These are phyloP conservation scores for Ammopiptanthus mongolicus DNA, from an alignment of 306 rosid species.

Conservation along the genomic window DNA sequence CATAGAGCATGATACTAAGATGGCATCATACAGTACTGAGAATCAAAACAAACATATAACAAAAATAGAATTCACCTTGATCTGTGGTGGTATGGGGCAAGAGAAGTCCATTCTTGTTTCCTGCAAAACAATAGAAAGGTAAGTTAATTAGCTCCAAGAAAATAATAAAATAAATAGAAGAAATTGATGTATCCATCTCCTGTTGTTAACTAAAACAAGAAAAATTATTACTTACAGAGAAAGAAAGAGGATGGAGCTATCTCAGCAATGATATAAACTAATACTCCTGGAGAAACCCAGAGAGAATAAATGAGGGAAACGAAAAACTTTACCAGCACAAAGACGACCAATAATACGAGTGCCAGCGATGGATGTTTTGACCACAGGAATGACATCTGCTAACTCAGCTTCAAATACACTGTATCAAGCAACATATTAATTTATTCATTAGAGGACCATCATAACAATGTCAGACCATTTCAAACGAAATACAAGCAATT, in stretches of 20 bases:
- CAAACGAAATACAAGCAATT: background rate
- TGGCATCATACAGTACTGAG: background rate
- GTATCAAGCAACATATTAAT: conserved; percentile 12
- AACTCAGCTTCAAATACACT: conserved; percentile 82
- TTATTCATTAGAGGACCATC: background rate
- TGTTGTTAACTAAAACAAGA: background rate
- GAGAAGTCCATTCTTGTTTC: conserved; percentile 95
- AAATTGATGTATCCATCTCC: background rate
- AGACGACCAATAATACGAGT: conserved; percentile 91
- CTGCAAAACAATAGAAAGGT: conserved; percentile 32
- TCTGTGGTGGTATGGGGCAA: conserved; percentile 92
- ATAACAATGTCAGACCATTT: background rate
- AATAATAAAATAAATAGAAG: background rate
- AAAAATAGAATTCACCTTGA: conserved; percentile 51
- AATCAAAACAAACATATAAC: background rate
- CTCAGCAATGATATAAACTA: background rate
- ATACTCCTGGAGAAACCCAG: background rate
- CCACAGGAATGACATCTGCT: conserved; percentile 73
- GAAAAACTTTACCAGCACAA: conserved; percentile 64
- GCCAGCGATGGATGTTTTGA: conserved; percentile 80
- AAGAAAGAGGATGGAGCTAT: background rate
- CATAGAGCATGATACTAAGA: conserved; percentile 2
- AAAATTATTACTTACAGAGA: background rate
- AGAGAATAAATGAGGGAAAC: background rate
- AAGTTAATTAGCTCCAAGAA: background rate